Conservation (phyloP, 1,139 yeast genomes). For the Casaregolazyma lundiana region DNA sequence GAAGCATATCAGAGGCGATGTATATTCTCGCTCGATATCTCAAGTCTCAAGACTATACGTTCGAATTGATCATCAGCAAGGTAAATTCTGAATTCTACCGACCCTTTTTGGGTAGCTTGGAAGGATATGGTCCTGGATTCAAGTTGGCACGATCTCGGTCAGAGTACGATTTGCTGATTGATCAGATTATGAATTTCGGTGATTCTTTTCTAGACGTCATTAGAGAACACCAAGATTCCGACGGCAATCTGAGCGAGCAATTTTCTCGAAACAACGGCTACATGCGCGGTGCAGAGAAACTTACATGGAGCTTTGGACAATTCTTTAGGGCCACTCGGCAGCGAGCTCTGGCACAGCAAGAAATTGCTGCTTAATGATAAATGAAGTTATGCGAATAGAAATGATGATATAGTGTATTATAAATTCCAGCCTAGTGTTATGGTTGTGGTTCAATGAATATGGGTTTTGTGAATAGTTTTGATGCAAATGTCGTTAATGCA, state of each 20-base stretch:
- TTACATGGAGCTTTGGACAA: constrained; percentile 91
- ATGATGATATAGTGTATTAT: not conserved
- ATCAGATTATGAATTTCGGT: constrained; percentile 41
- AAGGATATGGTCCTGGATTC: constrained; percentile 11
- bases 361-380: constrained; percentile 1
- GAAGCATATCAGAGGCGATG: constrained; percentile 66
- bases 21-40: constrained; percentile 36
- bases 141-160: constrained; percentile 6
- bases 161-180: constrained; percentile 19
- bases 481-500: not conserved
- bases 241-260: constrained; percentile 87
- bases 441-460: not conserved
- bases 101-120: constrained; percentile 19
- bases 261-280: constrained; percentile 75
- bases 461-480: not conserved
- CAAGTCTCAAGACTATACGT: constrained; percentile 32
- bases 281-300: constrained; percentile 80
- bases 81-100: constrained; percentile 26
- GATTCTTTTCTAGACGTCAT: constrained; percentile 75
- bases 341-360: constrained; percentile 15
- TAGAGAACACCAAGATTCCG: constrained; percentile 62
- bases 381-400: not conserved
- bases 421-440: not conserved
- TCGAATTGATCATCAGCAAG: constrained; percentile 29
- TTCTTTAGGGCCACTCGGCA: constrained; percentile 62